Percentiles rank a stretch among this genome's conserved stretches.
Evolutionary conservation across 163 green algal species (phyloP).

Genomic region (Scenedesmus sp.): DNA sequence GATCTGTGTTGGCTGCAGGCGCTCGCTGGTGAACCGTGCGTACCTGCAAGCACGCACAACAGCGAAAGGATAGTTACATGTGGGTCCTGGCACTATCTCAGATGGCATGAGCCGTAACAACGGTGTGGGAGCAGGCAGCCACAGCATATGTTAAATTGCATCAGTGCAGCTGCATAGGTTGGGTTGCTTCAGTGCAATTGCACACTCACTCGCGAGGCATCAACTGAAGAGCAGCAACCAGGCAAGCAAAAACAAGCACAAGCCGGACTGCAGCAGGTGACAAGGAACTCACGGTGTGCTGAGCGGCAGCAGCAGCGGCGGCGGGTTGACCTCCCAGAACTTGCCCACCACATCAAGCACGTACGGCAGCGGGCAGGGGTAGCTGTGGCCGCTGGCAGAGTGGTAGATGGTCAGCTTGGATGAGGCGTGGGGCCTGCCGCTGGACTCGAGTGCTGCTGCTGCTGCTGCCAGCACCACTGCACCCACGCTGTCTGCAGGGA

Average conservation of each 20-base stretch:
- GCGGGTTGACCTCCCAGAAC: conserved; percentile 32
- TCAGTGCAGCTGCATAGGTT: background rate
- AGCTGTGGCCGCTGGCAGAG: background rate
- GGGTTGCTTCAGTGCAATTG: background rate
- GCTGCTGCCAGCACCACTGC: conserved; percentile 16
- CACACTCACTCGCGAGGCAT: background rate
- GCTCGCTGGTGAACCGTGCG: background rate
- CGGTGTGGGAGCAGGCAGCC: too few species aligned
- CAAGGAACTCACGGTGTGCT: conserved; percentile 12
- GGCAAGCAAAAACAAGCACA: background rate
- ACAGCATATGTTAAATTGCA: background rate
- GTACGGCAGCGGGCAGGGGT: background rate
- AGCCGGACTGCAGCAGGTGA: background rate
- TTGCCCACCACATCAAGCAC: background rate
- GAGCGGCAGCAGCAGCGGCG: conserved; percentile 9
- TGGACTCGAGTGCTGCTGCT: background rate
- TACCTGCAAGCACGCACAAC: background rate
- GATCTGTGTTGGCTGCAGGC: background rate
- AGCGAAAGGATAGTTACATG: background rate
- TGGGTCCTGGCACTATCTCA: background rate
- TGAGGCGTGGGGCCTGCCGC: background rate
- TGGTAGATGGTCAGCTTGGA: conserved; percentile 16
- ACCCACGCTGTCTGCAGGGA: conserved; percentile 26
- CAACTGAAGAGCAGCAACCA: background rate
- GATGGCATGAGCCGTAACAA: too few species aligned